Conservation (phyloP, 805 yeast species). For the Yarrowia sp. region DNA sequence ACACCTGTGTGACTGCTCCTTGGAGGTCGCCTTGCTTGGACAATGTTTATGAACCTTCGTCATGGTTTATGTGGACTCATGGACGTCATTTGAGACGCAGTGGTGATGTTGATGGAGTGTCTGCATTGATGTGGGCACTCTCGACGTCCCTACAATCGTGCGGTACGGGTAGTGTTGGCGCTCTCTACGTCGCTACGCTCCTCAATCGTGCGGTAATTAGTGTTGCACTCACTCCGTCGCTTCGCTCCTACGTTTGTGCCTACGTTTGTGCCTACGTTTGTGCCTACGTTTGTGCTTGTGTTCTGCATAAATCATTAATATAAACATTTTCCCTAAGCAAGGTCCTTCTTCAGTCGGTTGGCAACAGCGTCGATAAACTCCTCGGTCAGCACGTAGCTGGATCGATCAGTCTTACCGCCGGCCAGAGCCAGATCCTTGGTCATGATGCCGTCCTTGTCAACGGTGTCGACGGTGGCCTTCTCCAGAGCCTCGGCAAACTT, state of each 20-base stretch:
- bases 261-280: not conserved
- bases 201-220: not conserved
- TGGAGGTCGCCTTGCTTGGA: no score
- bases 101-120: no score
- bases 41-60: no score
- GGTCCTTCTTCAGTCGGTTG: constrained; percentile 57
- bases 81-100: no score
- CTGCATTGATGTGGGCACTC: no score
- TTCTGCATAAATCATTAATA: constrained; percentile 24
- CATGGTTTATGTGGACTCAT: no score
- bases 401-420: constrained; percentile 82
- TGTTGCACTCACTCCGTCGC: not conserved
- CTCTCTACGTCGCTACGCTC: constrained; percentile 1
- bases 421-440: constrained; percentile 95
- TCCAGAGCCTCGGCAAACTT: constrained; percentile 81
- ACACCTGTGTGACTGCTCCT: no score
- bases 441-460: constrained; percentile 83
- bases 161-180: not conserved
- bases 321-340: constrained; percentile 37
- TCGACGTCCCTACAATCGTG: no score
- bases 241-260: constrained; percentile 7
- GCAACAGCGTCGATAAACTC: constrained; percentile 88
- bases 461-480: constrained; percentile 85
- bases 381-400: constrained; percentile 85
- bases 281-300: no score